Evolutionary conservation across 2,329 filamentous ascomycete genomes (phyloP).

Genomic region (Pyricularia sp.): DNA sequence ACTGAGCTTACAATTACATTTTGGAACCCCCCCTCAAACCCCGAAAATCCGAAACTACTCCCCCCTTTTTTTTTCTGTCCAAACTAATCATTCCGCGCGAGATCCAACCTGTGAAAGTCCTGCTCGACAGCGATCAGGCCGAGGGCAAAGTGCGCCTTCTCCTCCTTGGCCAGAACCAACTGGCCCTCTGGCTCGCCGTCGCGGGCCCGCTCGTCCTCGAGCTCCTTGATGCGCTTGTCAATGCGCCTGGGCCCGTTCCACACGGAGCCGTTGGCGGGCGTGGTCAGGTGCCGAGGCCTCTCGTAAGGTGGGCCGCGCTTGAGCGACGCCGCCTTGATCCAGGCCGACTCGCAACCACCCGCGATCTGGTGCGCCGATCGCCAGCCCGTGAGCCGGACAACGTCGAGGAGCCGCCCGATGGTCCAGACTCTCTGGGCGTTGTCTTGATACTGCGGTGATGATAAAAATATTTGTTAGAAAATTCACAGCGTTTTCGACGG

Average conservation of each 20-base stretch:
- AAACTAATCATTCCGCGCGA: conserved; percentile 29
- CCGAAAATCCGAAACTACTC: not conserved
- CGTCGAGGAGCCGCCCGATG: conserved; percentile 62
- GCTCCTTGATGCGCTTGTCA: conserved; percentile 40
- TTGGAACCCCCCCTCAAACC: not conserved
- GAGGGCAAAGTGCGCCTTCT: conserved; percentile 65
- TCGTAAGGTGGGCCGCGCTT: conserved; percentile 70
- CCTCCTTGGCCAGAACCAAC: conserved; percentile 51
- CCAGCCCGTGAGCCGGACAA: conserved; percentile 78
- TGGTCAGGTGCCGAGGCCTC: conserved; percentile 30
- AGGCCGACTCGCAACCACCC: conserved; percentile 73
- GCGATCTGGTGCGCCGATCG: conserved; percentile 75
- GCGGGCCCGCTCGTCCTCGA: conserved; percentile 19
- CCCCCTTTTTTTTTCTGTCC: no score
- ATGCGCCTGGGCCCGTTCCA: conserved; percentile 42
- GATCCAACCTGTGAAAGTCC: conserved; percentile 56
- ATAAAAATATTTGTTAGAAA: not conserved
- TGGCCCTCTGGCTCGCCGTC: conserved; percentile 20
- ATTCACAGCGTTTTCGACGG: not conserved
- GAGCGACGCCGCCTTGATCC: conserved; percentile 65
- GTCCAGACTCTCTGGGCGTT: conserved; percentile 68
- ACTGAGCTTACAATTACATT: not conserved
- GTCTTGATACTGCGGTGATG: conserved; percentile 53
- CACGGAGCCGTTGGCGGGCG: conserved; percentile 25
- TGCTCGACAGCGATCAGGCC: conserved; percentile 71